Percentiles rank a stretch among this genome's conserved stretches.
Evolutionary conservation across 2,329 filamentous ascomycete genomes (phyloP).

Genomic region (Arthrobotrys entomopaga): DNA sequence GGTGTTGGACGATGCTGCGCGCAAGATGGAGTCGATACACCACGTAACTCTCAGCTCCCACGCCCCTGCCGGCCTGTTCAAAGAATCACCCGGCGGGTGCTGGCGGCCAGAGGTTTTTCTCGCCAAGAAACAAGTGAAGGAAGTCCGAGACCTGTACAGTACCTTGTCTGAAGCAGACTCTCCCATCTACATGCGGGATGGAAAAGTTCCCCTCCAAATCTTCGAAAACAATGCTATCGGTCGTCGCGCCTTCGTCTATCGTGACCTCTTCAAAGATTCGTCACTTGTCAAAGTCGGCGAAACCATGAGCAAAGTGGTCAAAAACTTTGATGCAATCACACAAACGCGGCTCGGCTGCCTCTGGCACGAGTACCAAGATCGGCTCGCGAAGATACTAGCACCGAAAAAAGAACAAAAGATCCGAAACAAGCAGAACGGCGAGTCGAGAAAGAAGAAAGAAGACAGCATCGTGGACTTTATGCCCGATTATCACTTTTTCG

Average conservation of each 20-base stretch:
- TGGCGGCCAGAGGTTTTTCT: slow-evolving; percentile 47
- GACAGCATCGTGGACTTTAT: slow-evolving; percentile 39
- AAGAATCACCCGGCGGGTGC: slow-evolving; percentile 46
- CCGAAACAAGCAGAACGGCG: slow-evolving; percentile 10
- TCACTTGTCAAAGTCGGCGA: slow-evolving; percentile 41
- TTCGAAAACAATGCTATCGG: slow-evolving; percentile 38
- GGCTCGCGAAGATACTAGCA: slow-evolving; percentile 28
- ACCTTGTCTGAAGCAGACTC: slow-evolving; percentile 41
- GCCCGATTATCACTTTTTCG: slow-evolving; percentile 49
- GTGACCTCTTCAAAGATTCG: slow-evolving; percentile 33
- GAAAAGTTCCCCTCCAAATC: slow-evolving; percentile 36
- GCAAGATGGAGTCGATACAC: slow-evolving; percentile 47
- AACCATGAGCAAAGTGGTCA: slow-evolving; percentile 40
- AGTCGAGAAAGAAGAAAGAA: not conserved
- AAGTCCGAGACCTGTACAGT: slow-evolving; percentile 45
- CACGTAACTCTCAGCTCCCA: slow-evolving; percentile 52
- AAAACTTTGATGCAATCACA: slow-evolving; percentile 42
- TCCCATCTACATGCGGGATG: slow-evolving; percentile 43
- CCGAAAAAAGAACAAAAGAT: slow-evolving; percentile 23
- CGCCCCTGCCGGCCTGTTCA: slow-evolving; percentile 46
- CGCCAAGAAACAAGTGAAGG: slow-evolving; percentile 36
- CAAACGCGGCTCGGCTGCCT: slow-evolving; percentile 41
- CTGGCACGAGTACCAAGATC: slow-evolving; percentile 52
- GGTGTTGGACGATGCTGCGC: slow-evolving; percentile 41
- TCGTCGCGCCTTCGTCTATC: slow-evolving; percentile 44